Evolutionary conservation across 805 yeast genomes (phyloP), one percentile per base, ranked within the genome.

Genomic region (Danielia oregonensis): DNA sequence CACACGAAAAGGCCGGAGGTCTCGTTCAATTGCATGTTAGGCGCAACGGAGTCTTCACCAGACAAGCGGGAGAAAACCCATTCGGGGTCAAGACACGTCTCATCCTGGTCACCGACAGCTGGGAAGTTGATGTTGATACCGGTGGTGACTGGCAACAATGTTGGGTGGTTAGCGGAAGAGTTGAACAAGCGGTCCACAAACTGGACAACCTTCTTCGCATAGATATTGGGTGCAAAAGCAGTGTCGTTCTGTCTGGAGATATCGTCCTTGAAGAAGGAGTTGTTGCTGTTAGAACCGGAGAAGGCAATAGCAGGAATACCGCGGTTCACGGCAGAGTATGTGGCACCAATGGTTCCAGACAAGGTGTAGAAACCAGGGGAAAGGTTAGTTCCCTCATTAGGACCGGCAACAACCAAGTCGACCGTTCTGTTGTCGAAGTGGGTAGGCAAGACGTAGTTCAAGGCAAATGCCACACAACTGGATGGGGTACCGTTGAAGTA

Each of bases 41-140:
- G 51, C 26, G 57, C 52, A 16, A 44, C 29, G 21, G 68, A 53
- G 31, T 56, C 58, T 12, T 50, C 43, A 17, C 80, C 80, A 7
- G 71, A 57, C 34, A 73, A 40, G 57, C 80, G 68, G 11, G 78
- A 53, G 44, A 54, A 62, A 24, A 61, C 64, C 49, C 55, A 74
- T 17, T 58, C 50, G 33, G 78, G 76, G 36, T 59, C 57, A 17
- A 44, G 38, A 57, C 80, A 76, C 36, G 35, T 37, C 19, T 39
- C 28, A 17, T 32, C 30, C 18, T 26, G 27, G 31, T 23, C 22
- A 10, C 52, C 52, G 7, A 45, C 52, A 5, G 40, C 31, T 25
- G 59, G 59, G 38, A 54, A 47, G 42, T 54, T 55, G 16, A 55
- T 59, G 32, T 51, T 52, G 30, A 55, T 34, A 4, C 57, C 59